Base-by-base conservation (phyloP, 345 rosid genomes). In the Moringa oleifera region DNA sequence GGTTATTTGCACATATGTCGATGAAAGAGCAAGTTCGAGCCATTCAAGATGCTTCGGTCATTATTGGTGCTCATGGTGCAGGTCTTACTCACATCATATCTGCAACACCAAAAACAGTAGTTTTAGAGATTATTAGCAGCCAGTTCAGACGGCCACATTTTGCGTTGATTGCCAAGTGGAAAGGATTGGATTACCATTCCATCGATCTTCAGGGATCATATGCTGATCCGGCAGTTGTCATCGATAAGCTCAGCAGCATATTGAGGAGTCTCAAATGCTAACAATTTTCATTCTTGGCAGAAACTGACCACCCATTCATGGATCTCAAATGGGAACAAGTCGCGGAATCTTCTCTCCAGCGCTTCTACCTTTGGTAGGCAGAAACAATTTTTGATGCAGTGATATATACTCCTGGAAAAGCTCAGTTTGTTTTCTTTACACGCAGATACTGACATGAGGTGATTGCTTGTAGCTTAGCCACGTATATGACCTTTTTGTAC, bases 51-150 rank as follows among this genome's bases (percentile, higher is more conserved):
- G 99, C 99, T 13, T 94, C 96, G 0, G 92, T 94, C 70, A 86
- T 94, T 57, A 78, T 94, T 51, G 87, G 97, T 59, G 99, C 99
- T 67, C 99, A 94, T 53, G 99, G 99, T 28, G 97, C 99, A 3
- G 99, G 99, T 23, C 83, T 90, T 21, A 90, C 99, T 19, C 97
- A 94, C 71, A 85, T 86, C 7, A 89, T 94, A 19, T 86, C 96
- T 4, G 97, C 97, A 2, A 76, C 81, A 19, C 88, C 96, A 25
- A 80, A 85, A 75, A 88, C 97, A 16, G 89, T 92, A 51, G 79
- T 94, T 64, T 81, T 94, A 15, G 97, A 90, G 82, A 82, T 94
- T 22, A 63, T 90, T 7, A 85, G 95, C 69, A 62, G 70, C 13
- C 64, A 70, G 37, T 94, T 73, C 60, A 77, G 79, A 56, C 82